These are phyloP conservation scores for Calonectria ilicicola DNA, from an alignment of 2,329 filamentous ascomycete species.

Conservation along the genomic window DNA sequence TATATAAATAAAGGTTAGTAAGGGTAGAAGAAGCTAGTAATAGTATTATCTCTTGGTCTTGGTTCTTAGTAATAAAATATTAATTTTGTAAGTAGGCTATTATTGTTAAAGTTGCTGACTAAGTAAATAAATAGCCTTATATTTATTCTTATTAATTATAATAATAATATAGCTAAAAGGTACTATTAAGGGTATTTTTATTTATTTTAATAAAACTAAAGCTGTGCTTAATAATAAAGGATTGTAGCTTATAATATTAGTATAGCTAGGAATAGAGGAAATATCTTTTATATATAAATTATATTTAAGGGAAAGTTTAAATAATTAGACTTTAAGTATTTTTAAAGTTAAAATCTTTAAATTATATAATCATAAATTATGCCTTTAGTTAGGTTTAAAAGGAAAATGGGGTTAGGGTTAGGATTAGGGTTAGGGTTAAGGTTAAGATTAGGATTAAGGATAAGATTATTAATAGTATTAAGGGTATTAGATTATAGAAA, in stretches of 20 bases:
- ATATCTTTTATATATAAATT: too few relatives aligned
- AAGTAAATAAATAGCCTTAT: too few relatives aligned
- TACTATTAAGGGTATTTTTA: neutral
- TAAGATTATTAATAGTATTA: too few relatives aligned
- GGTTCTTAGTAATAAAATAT: neutral
- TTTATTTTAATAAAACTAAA: neutral
- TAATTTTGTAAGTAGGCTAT: neutral
- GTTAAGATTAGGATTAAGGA: too few relatives aligned
- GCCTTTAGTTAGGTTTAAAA: neutral
- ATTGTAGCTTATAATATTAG: neutral
- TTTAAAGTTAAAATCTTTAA: neutral
- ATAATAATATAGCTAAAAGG: too few relatives aligned
- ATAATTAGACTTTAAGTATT: too few relatives aligned
- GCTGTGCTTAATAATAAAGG: neutral
- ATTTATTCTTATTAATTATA: too few relatives aligned
- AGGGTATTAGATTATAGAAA: too few relatives aligned
- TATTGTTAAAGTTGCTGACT: neutral
- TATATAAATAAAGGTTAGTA: neutral
- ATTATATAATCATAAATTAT: neutral
- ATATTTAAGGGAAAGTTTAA: too few relatives aligned
- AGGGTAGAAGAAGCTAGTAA: neutral
- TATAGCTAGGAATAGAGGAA: too few relatives aligned
- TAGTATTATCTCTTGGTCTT: neutral
- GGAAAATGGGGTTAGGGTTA: neutral
- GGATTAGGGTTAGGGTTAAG: too few relatives aligned